These are phyloP conservation scores for Halenospora varia DNA, from an alignment of 495 filamentous ascomycete species.

Conservation along the genomic window DNA sequence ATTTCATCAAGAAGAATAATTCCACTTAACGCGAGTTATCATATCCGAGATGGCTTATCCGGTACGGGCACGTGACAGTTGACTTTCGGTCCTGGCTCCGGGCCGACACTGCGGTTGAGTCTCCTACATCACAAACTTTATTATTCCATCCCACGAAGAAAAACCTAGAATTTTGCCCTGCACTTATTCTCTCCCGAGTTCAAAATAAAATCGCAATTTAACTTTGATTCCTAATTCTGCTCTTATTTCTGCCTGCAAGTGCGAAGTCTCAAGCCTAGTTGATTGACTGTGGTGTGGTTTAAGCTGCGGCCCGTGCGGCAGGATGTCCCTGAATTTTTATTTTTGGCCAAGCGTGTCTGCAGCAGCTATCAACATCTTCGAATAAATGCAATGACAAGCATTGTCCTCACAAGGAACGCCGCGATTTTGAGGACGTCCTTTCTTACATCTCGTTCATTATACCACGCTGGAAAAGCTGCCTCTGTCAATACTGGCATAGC, in stretches of 20 bases:
- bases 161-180: too few species aligned
- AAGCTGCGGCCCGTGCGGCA: background rate
- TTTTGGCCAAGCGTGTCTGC: background rate
- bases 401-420: background rate
- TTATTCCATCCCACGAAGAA: too few species aligned
- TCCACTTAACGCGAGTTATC: background rate
- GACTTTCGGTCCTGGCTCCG: too few species aligned
- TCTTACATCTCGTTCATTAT: slow-evolving; percentile 5
- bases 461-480: slow-evolving; percentile 17
- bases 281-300: background rate
- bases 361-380: background rate
- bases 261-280: too few species aligned
- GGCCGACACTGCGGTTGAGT: too few species aligned
- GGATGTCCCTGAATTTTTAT: background rate
- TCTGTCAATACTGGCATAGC: slow-evolving; percentile 23
- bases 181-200: too few species aligned
- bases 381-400: background rate
- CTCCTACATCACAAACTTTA: too few species aligned
- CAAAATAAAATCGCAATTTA: too few species aligned
- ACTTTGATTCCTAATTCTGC: too few species aligned
- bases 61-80: too few species aligned
- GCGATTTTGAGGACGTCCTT: background rate
- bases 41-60: too few species aligned
- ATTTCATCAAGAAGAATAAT: background rate
- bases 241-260: too few species aligned